Percentiles rank a stretch among this genome's conserved stretches.
Conservation (phyloP, 2,329 filamentous ascomycete genomes). For the Coleophoma eucalyptorum region DNA sequence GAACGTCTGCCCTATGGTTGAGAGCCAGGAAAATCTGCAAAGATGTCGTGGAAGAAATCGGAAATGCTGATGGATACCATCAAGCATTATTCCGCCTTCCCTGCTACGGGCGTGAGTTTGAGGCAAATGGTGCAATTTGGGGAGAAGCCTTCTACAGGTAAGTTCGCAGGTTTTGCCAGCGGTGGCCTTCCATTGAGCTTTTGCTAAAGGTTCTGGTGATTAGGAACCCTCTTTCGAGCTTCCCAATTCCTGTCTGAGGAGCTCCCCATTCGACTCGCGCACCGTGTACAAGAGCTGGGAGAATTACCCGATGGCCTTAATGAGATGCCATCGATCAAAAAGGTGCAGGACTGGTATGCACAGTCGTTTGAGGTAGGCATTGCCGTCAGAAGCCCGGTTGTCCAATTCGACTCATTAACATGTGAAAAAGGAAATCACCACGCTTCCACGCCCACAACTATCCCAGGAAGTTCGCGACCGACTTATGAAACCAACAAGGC, state of each 20-base stretch:
- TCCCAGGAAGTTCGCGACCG: conserved; percentile 72
- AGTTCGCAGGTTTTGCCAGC: conserved; percentile 23
- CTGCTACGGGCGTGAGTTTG: conserved; percentile 91
- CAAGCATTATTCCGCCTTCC: conserved; percentile 94
- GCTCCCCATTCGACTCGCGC: conserved; percentile 91
- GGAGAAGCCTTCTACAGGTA: conserved; percentile 86
- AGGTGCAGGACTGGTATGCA: conserved; percentile 97
- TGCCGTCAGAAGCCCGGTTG: background rate
- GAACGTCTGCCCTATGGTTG: conserved; percentile 18
- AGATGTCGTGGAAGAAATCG: conserved; percentile 91
- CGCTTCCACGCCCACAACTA: conserved; percentile 73
- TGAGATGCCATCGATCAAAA: conserved; percentile 95
- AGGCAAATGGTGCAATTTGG: conserved; percentile 99
- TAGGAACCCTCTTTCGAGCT: conserved; percentile 92
- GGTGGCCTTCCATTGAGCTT: background rate
- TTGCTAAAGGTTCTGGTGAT: conserved; percentile 5
- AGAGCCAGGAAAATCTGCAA: conserved; percentile 26
- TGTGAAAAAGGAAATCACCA: conserved; percentile 77
- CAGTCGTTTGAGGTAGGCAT: conserved; percentile 91
- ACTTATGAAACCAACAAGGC: conserved; percentile 64
- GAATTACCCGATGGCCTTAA: conserved; percentile 92
- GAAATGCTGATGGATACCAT: conserved; percentile 94
- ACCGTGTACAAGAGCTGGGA: conserved; percentile 91
- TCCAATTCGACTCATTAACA: conserved; percentile 16
- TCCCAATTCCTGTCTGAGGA: conserved; percentile 99